phyloP scores from a whole-genome alignment of 257 asterid species.

The Plantago ovata region DNA sequence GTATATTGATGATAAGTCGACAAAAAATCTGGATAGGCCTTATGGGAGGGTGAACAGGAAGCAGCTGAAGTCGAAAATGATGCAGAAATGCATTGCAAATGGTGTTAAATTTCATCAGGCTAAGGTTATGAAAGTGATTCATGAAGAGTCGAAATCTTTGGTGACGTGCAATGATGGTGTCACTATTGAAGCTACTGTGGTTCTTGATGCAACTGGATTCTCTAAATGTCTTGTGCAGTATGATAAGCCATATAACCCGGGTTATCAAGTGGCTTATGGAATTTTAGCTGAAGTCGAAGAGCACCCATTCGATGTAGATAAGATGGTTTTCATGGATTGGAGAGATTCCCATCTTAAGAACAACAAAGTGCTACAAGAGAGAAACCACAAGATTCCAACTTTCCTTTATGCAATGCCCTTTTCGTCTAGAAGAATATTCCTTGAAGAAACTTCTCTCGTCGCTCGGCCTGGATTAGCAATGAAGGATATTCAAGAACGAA shows the following conservation, averaged over 20 bases:
- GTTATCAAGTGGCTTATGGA: constrained; percentile 96
- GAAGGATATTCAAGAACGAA: constrained; percentile 87
- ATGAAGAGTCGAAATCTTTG: constrained; percentile 78
- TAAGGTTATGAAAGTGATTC: constrained; percentile 81
- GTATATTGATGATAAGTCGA: constrained; percentile 49
- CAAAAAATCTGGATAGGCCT: constrained; percentile 76
- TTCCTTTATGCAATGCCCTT: constrained; percentile 99
- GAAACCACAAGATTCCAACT: constrained; percentile 74
- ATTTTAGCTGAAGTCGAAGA: constrained; percentile 90
- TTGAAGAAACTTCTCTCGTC: constrained; percentile 95
- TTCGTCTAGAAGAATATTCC: constrained; percentile 67
- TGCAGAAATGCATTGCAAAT: constrained; percentile 83
- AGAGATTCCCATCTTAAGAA: constrained; percentile 74
- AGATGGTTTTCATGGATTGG: constrained; percentile 99
- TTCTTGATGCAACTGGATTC: constrained; percentile 98
- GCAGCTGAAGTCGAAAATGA: constrained; percentile 88
- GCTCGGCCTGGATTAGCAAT: constrained; percentile 91
- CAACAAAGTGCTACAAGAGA: constrained; percentile 54
- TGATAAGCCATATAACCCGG: constrained; percentile 93
- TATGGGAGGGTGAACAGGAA: constrained; percentile 90
- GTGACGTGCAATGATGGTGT: constrained; percentile 87
- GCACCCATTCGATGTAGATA: constrained; percentile 77
- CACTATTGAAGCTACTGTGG: constrained; percentile 78
- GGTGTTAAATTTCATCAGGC: constrained; percentile 97
- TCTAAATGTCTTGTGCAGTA: constrained; percentile 83